Conservation (phyloP, 2,329 filamentous ascomycete genomes). For the Fusarium palustre region DNA sequence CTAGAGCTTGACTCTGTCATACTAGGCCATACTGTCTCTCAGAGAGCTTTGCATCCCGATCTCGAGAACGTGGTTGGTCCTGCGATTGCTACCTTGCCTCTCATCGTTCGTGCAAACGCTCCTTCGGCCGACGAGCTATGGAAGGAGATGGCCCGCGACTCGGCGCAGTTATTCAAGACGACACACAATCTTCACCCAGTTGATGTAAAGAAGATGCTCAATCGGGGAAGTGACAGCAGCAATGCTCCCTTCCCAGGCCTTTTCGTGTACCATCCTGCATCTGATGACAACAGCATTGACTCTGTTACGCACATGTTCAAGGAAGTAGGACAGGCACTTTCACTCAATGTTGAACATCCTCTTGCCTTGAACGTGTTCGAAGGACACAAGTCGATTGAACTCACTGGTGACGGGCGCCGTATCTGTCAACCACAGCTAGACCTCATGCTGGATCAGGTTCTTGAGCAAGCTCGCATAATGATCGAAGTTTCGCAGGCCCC, state of each 20-base stretch:
- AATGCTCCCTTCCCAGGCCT: slow-evolving; percentile 20
- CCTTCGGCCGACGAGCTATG: background rate
- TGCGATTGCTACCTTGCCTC: slow-evolving; percentile 21
- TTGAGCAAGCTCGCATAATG: slow-evolving; percentile 14
- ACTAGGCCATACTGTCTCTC: slow-evolving; percentile 18
- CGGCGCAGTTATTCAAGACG: slow-evolving; percentile 2
- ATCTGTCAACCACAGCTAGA: slow-evolving; percentile 22
- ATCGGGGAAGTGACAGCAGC: background rate
- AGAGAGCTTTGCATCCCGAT: slow-evolving; percentile 12
- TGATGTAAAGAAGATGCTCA: slow-evolving; percentile 29
- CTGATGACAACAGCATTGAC: background rate
- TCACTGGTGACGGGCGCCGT: slow-evolving; percentile 24
- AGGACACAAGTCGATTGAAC: background rate
- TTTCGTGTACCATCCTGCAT: slow-evolving; percentile 26
- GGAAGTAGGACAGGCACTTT: slow-evolving; percentile 20
- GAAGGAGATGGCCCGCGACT: slow-evolving; percentile 13
- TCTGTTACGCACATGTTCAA: background rate
- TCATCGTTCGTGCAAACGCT: slow-evolving; percentile 9
- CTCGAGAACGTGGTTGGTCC: slow-evolving; percentile 11
- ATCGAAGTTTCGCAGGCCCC: background rate
- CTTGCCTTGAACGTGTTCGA: slow-evolving; percentile 28
- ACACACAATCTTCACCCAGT: slow-evolving; percentile 20
- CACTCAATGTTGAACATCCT: slow-evolving; percentile 28
- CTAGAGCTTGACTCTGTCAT: slow-evolving; percentile 11
- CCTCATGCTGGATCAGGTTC: slow-evolving; percentile 15